A percentile compares a stretch with the other conserved stretches of the same genome.
Evolutionary conservation across 140 eudicot species (phyloP).

Genomic region (Erigeron philadelphicus): DNA sequence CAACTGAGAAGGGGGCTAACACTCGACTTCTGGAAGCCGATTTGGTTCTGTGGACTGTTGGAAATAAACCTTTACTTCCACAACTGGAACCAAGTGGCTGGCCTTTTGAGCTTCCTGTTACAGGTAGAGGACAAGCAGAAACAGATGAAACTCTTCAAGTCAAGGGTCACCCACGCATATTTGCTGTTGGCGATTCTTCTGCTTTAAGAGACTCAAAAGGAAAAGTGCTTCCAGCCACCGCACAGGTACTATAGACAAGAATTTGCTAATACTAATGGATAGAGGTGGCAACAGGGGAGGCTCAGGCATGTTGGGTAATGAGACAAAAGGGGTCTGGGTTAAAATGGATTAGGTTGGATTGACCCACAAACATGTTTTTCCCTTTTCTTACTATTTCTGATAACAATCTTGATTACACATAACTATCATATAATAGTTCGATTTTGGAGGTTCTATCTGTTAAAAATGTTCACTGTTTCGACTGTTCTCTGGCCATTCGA

Average conservation of each 20-base stretch:
- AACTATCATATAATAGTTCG: too few species aligned
- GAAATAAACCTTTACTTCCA: constrained; percentile 81
- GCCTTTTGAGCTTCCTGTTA: constrained; percentile 77
- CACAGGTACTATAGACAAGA: constrained; percentile 58
- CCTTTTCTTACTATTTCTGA: neutral
- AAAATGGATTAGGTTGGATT: neutral
- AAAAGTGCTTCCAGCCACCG: constrained; percentile 87
- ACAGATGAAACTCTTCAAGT: constrained; percentile 95
- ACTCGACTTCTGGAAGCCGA: constrained; percentile 69
- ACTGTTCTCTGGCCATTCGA: neutral
- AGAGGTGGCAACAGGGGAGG: constrained; percentile 7
- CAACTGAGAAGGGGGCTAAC: constrained; percentile 69
- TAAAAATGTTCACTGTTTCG: neutral
- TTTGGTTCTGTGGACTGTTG: constrained; percentile 93
- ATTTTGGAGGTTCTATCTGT: neutral
- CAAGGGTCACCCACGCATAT: constrained; percentile 93
- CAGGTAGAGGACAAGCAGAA: constrained; percentile 87
- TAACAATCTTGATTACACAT: too few species aligned
- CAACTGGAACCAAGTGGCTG: constrained; percentile 47
- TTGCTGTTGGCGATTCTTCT: constrained; percentile 96
- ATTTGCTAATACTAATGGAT: constrained; percentile 8
- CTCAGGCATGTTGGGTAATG: neutral
- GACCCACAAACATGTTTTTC: neutral
- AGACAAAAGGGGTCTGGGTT: neutral
- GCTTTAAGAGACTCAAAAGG: constrained; percentile 74